Conservation (phyloP, 2,329 filamentous ascomycete genomes). For the Colletotrichum orchidophilum region DNA sequence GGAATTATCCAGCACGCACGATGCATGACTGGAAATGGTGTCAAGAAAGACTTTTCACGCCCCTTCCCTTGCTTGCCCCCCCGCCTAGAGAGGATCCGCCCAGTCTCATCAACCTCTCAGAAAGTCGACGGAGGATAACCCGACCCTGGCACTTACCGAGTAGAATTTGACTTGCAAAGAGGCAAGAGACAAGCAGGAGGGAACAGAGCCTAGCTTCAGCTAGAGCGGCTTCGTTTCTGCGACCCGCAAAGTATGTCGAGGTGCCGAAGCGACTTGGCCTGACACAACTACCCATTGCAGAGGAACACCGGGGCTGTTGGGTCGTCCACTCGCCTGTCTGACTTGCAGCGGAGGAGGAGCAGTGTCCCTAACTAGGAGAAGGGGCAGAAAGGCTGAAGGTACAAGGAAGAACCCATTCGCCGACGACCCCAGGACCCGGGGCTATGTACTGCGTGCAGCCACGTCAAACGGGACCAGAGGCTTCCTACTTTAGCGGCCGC, state of each 20-base stretch:
- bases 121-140: neutral
- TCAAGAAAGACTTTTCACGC: neutral
- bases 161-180: neutral
- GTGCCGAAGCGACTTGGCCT: conserved; percentile 10
- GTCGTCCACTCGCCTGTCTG: neutral
- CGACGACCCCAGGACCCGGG: neutral
- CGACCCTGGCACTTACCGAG: neutral
- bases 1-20: neutral
- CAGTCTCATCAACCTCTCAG: neutral
- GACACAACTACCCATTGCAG: neutral
- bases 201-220: conserved; percentile 2
- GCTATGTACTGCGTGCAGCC: conserved; percentile 3
- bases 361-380: neutral
- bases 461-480: conserved; percentile 14
- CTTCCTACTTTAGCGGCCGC: conserved; percentile 29
- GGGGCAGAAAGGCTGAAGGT: neutral
- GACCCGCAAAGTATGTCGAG: conserved; percentile 7
- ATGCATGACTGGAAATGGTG: neutral
- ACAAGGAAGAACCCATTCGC: neutral
- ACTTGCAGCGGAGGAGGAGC: neutral
- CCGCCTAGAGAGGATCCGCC: neutral
- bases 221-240: conserved; percentile 5
- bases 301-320: neutral
- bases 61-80: neutral
- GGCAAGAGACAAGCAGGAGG: conserved; percentile 14